Base-by-base conservation (phyloP, 2,329 filamentous ascomycete genomes). In the Sporothrix protearum region DNA sequence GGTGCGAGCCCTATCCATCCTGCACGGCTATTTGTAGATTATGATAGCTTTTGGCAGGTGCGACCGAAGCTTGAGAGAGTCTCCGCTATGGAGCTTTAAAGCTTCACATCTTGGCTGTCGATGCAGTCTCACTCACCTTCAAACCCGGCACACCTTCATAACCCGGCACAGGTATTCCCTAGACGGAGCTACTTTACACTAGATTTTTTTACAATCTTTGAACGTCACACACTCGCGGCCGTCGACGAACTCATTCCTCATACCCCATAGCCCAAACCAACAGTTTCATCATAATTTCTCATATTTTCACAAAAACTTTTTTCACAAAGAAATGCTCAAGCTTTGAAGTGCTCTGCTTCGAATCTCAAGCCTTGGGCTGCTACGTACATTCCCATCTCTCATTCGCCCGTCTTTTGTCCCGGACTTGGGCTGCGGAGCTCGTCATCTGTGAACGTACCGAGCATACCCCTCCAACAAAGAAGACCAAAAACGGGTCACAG, bases 21-120 rank as follows among this genome's bases (percentile, higher is more conserved):
- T 10, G 67, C 67, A 69, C 67, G 67, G 67, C 14, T 8, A n/a
- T n/a, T n/a, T n/a, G n/a, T n/a, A 12, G 67, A 59, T 57, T 47
- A 55, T 55, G 66, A 28, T 68, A 53, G 64, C 66, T 55, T 55
- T 68, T 39, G 64, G 64, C 28, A 55, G 66, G 66, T 67, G 64
- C 64, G 10, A 67, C 16, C 42, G 25, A 30, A 19, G 25, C 25
- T 45, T 25, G 49, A 53, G n/a, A 6, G n/a, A 6, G 10, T 66
- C 42, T 49, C 19, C 45, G 42, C 22, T n/a, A 22, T 68, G 49
- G 57, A 55, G 66, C 64, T 68, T 68, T n/a, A 55, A 68, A 55
- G 66, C 64, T 68, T 68, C 30, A 55, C 22, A 19, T 28, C 12
- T 45, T 14, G 12, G 19, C 19, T 67, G 14, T 36, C 61, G 64